Evolutionary conservation across 345 rosid species (phyloP).

Genomic region (Luvunga scandens): DNA sequence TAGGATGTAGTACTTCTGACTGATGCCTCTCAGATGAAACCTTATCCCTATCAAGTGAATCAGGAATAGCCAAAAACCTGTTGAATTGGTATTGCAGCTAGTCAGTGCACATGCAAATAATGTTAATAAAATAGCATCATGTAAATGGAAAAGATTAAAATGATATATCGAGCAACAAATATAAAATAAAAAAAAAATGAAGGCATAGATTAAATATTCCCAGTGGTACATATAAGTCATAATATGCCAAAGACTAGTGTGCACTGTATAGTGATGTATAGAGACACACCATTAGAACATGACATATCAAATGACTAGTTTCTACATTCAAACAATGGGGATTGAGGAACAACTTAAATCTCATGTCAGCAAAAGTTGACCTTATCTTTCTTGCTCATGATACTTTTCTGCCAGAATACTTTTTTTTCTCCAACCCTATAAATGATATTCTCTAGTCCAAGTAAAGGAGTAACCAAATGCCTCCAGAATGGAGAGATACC

Average conservation of each 20-base stretch:
- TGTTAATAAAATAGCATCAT: neutral
- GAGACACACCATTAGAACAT: neutral
- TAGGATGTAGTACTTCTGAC: conserved; percentile 40
- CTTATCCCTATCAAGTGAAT: conserved; percentile 35
- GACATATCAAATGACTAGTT: neutral
- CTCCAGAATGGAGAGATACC: neutral
- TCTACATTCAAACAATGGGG: neutral
- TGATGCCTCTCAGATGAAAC: conserved; percentile 33
- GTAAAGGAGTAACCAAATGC: neutral
- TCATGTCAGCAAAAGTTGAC: neutral
- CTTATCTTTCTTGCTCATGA: neutral
- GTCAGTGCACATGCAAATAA: conserved; percentile 7
- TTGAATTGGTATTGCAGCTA: neutral
- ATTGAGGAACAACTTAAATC: neutral
- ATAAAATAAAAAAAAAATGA: neutral
- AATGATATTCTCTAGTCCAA: neutral
- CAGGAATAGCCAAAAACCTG: conserved; percentile 66
- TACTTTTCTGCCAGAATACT: neutral
- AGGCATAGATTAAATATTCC: neutral
- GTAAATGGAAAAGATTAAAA: neutral
- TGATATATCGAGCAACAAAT: neutral
- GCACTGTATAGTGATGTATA: neutral
- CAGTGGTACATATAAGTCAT: neutral
- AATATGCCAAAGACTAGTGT: neutral
- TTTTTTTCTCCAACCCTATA: neutral